phyloP scores from a whole-genome alignment of 768 basidiomycete genomes.

The Lactarius sp. region DNA sequence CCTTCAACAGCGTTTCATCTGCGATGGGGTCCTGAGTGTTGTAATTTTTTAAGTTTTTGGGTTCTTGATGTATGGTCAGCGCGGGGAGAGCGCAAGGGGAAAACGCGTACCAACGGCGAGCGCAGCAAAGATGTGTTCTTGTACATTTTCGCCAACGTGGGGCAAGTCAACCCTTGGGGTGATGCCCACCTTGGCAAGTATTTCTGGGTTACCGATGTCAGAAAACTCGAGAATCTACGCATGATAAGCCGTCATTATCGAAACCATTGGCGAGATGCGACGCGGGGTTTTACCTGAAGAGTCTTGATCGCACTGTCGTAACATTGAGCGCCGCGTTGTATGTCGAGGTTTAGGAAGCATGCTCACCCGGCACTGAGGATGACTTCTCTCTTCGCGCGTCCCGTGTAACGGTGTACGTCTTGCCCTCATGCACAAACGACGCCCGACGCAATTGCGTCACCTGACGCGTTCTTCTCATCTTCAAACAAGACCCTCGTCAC shows the following conservation, averaged over 20 bases:
- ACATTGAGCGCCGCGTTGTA: not conserved
- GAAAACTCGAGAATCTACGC: constrained; percentile 53
- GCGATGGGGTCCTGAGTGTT: constrained; percentile 32
- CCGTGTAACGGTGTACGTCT: constrained; percentile 31
- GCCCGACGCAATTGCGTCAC: constrained; percentile 32
- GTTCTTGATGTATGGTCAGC: constrained; percentile 27
- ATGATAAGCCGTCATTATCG: not conserved
- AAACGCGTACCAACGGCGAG: constrained; percentile 29
- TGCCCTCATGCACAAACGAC: constrained; percentile 33
- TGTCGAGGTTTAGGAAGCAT: not conserved
- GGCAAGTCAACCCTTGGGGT: constrained; percentile 37
- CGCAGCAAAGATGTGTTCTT: constrained; percentile 40
- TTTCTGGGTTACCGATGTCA: constrained; percentile 45
- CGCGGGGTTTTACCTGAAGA: constrained; percentile 16
- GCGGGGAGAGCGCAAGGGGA: not conserved
- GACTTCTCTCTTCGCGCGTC: constrained; percentile 38
- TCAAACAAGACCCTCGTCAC: constrained; percentile 19
- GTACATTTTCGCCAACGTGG: constrained; percentile 50
- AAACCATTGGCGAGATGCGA: not conserved
- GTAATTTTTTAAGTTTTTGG: constrained; percentile 29
- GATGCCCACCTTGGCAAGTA: constrained; percentile 39
- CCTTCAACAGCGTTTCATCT: constrained; percentile 29
- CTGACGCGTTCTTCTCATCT: constrained; percentile 5
- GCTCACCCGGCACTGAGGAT: constrained; percentile 41
- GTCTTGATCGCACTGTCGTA: constrained; percentile 34